Conservation (phyloP, 1,284 basidiomycete species). For the Boletus putidus region DNA sequence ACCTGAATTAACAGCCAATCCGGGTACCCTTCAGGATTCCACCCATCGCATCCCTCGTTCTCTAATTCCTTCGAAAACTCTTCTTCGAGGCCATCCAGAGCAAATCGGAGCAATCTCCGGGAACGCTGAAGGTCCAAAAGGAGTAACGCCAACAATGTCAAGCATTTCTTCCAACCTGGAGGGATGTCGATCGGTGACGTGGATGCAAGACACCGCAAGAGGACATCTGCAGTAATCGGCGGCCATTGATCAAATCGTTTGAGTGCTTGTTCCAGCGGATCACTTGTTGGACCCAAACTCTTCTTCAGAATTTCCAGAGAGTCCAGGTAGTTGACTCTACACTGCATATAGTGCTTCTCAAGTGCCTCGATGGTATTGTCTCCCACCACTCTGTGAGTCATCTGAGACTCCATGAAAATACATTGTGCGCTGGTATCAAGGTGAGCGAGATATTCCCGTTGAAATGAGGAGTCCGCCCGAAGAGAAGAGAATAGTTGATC, state of each 20-base stretch:
- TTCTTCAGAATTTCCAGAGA: not conserved
- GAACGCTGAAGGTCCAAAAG: not conserved
- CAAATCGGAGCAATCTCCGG: not conserved
- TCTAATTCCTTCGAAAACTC: not conserved
- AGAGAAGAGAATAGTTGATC: no score
- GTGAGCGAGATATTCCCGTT: no score
- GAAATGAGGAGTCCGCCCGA: no score
- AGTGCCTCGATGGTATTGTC: not conserved
- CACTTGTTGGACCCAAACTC: not conserved
- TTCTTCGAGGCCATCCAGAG: not conserved
- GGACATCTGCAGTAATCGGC: conserved; percentile 24
- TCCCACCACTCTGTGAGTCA: no score
- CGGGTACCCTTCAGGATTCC: not conserved
- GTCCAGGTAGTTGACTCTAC: not conserved
- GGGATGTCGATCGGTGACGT: not conserved
- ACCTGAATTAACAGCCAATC: not conserved
- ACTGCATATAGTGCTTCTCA: not conserved
- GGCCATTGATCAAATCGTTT: conserved; percentile 23
- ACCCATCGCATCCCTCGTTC: not conserved
- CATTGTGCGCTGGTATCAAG: no score
- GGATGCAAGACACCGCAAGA: no score
- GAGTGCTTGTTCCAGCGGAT: not conserved
- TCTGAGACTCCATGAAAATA: no score
- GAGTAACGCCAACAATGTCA: not conserved
- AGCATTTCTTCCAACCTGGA: not conserved